Evolutionary conservation across 2,329 filamentous ascomycete species (phyloP).

Genomic region (Daldinia eschscholtzii): DNA sequence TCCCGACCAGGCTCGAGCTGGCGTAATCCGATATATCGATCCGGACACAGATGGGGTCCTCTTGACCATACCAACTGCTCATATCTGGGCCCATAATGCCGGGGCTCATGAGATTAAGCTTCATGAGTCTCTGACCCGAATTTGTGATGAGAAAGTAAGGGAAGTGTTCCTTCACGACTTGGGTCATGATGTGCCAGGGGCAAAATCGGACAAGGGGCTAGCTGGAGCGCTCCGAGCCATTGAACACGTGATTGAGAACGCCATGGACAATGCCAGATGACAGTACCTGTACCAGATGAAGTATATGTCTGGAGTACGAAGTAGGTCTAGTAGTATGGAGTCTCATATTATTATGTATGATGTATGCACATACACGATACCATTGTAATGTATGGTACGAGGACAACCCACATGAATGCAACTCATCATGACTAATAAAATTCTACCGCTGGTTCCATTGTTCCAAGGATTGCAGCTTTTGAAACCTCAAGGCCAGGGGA

Average conservation of each 20-base stretch:
- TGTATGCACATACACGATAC: neutral
- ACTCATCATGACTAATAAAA: constrained; percentile 9
- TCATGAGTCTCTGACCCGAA: constrained; percentile 40
- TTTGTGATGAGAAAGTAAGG: constrained; percentile 43
- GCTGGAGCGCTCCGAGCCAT: constrained; percentile 47
- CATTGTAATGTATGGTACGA: neutral
- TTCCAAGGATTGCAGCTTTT: constrained; percentile 13
- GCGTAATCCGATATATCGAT: constrained; percentile 46
- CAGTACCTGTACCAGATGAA: neutral
- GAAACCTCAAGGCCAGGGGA: constrained; percentile 4
- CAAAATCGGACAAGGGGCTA: constrained; percentile 45
- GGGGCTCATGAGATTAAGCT: constrained; percentile 35
- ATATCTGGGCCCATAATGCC: constrained; percentile 45
- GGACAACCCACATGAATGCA: neutral
- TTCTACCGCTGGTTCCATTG: constrained; percentile 15
- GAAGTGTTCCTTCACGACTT: constrained; percentile 48
- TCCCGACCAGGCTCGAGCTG: constrained; percentile 45
- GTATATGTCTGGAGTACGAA: neutral
- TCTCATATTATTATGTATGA: neutral
- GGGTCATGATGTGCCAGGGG: constrained; percentile 49
- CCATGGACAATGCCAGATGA: constrained; percentile 27
- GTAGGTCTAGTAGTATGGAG: neutral
- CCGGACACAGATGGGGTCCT: constrained; percentile 46
- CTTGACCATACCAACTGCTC: constrained; percentile 50
- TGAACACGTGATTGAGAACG: constrained; percentile 48